Conservation (phyloP, 441 rosid genomes). For the Corymbia citriodora region DNA sequence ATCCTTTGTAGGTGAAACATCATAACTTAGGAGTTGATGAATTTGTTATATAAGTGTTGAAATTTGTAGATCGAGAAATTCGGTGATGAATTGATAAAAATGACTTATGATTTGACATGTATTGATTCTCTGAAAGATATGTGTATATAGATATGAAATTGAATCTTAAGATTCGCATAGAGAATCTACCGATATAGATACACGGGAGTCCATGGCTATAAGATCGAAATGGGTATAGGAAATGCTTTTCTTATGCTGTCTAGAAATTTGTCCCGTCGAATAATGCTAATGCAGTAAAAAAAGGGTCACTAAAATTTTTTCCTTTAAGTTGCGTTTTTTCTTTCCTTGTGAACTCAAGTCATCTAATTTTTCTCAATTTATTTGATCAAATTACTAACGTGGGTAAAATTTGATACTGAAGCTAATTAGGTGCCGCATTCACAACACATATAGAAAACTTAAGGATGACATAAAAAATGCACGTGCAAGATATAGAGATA, state of each 20-base stretch:
- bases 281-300: background rate
- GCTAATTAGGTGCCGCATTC: fast-evolving
- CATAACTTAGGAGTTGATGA: background rate
- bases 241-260: background rate
- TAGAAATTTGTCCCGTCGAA: background rate
- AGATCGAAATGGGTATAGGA: background rate
- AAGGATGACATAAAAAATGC: fast-evolving
- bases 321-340: background rate
- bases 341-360: background rate
- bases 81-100: background rate
- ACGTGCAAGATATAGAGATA: fast-evolving
- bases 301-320: background rate
- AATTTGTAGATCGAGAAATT: background rate
- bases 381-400: fast-evolving
- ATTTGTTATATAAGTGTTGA: background rate
- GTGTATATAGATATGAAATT: too few species aligned
- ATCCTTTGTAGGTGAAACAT: background rate
- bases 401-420: too few species aligned
- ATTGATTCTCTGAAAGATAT: background rate
- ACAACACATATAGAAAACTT: background rate
- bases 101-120: background rate
- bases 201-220: background rate
- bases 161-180: background rate
- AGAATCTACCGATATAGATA: background rate
- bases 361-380: background rate